phyloP scores from a whole-genome alignment of 1,139 yeast genomes.

The Sugiyamaella grinbergsii region DNA sequence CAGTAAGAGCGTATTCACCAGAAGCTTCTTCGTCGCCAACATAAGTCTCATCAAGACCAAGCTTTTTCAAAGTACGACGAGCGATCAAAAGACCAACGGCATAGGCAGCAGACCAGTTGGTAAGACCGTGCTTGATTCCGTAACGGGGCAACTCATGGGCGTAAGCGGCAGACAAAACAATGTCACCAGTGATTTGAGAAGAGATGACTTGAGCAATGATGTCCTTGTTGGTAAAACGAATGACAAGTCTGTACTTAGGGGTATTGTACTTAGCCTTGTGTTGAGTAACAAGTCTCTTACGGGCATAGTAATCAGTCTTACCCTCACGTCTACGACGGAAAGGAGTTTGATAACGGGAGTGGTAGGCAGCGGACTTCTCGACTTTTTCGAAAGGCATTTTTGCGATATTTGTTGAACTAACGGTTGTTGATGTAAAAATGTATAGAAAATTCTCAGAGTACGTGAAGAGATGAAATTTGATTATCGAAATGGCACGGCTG shows the following conservation, averaged over 20 bases:
- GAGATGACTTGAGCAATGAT: constrained; percentile 97
- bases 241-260: constrained; percentile 99
- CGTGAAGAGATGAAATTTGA: constrained; percentile 9
- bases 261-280: constrained; percentile 99
- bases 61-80: constrained; percentile 98
- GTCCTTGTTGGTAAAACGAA: constrained; percentile 99
- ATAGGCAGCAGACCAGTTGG: constrained; percentile 99
- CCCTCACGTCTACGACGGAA: constrained; percentile 99
- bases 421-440: constrained; percentile 18
- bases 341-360: constrained; percentile 99
- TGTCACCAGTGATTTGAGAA: constrained; percentile 96
- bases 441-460: too few relatives aligned
- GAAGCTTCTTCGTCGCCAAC: constrained; percentile 98
- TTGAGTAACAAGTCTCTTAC: constrained; percentile 99
- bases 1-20: constrained; percentile 98
- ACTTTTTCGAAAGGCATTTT: constrained; percentile 78
- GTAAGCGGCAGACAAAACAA: constrained; percentile 97
- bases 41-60: constrained; percentile 98
- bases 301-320: constrained; percentile 99
- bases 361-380: constrained; percentile 87
- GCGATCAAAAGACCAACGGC: constrained; percentile 98
- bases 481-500: constrained; percentile 2
- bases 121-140: constrained; percentile 98
- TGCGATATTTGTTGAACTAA: constrained; percentile 22
- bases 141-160: constrained; percentile 97